Percentiles rank a stretch among this genome's conserved stretches.
These are phyloP conservation scores for Kalaharituber pfeilii DNA, from an alignment of 2,329 filamentous ascomycete genomes.

Conservation along the genomic window DNA sequence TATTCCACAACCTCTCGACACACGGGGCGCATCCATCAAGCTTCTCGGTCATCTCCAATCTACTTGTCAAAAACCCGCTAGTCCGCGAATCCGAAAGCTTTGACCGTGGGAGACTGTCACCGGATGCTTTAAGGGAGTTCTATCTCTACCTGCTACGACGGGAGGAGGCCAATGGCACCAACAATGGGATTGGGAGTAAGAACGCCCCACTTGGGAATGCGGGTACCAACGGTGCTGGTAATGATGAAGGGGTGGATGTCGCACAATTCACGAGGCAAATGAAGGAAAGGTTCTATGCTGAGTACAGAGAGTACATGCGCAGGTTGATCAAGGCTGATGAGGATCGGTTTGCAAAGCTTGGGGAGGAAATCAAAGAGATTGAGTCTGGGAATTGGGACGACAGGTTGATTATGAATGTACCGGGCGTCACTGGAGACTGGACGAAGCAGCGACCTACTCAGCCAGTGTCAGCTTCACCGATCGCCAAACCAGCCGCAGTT, in stretches of 20 bases:
- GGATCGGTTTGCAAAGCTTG: constrained; percentile 43
- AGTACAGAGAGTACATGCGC: constrained; percentile 55
- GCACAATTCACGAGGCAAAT: constrained; percentile 29
- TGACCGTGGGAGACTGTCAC: constrained; percentile 54
- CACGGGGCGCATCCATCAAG: constrained; percentile 45
- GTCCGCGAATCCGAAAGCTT: constrained; percentile 54
- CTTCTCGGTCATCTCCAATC: constrained; percentile 55
- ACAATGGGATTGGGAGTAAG: constrained; percentile 23
- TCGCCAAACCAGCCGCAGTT: not conserved
- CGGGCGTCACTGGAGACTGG: constrained; percentile 7
- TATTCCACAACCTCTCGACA: constrained; percentile 61
- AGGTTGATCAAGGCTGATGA: constrained; percentile 59
- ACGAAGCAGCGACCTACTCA: not conserved
- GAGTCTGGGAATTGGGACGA: constrained; percentile 43
- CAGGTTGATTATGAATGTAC: constrained; percentile 22
- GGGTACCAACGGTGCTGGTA: not conserved
- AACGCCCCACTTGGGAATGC: constrained; percentile 11
- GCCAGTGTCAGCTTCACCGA: not conserved
- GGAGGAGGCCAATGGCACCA: constrained; percentile 39
- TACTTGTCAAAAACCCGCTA: constrained; percentile 55
- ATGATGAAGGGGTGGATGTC: not conserved
- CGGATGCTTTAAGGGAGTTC: constrained; percentile 60
- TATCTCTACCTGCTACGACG: constrained; percentile 62
- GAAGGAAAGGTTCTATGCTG: constrained; percentile 54
- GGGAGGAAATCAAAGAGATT: constrained; percentile 50